Evolutionary conservation across 1,139 yeast genomes (phyloP), one percentile per base, ranked within the genome.

Genomic region (Scheffersomyces quercinus): DNA sequence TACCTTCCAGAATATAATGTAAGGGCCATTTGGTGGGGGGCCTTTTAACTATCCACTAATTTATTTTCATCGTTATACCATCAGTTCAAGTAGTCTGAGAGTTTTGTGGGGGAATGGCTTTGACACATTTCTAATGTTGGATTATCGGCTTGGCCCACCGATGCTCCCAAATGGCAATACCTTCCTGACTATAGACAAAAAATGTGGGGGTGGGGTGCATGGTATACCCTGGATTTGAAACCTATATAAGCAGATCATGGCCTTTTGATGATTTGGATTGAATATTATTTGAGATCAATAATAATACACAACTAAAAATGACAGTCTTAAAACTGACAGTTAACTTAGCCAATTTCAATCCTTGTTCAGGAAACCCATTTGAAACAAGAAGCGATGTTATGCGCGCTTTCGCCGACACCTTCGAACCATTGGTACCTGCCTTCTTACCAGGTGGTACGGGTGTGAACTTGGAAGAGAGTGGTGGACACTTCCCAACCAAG

Each of bases 1-100:
- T 31, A 31, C 35, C 35, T 31, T 31, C 35, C 35, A 7, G 20
- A 31, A 14, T n/a, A 14, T 31, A 31, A 14, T 31, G 20, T 20
- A 14, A 31, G 35, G 35, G 24, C 35, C 35, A 31, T 9, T 31
- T 31, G 35, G 35, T 31, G 35, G 35, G 34, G 35, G 16, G 20
- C 24, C 6, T 8, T n/a, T n/a, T 11, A 20, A n/a, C 35, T 31
- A 10, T 8, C 6, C 20, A 31, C 8, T 31, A 14, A 9, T 14
- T 31, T 31, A 20, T 31, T 31, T 20, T 9, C 20, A 8, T 9
- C 26, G 7, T 8, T 8, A 31, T 14, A 31, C 14, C 12, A 13
- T 31, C 11, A 31, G 5, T 13, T 31, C 11, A 14, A 31, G 24
- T 31, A 14, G 24, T 31, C 20, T 15, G 12, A 31, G 15, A 14